Evolutionary conservation across 495 filamentous ascomycete genomes (phyloP).

Genomic region (Trichoderma virens): DNA sequence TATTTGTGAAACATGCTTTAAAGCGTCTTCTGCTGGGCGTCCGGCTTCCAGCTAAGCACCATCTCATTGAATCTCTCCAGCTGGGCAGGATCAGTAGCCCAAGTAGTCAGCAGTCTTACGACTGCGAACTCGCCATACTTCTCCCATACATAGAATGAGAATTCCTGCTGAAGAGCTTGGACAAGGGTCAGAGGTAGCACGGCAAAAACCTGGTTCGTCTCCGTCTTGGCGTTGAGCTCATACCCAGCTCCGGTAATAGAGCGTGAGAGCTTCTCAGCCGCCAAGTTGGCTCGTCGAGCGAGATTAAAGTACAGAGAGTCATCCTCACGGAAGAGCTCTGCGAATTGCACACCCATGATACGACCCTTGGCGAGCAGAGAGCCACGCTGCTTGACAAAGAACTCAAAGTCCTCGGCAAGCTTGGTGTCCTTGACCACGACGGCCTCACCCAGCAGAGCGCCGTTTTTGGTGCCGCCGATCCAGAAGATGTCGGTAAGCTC

Average conservation of each 20-base stretch:
- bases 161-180: constrained; percentile 8
- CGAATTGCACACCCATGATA: constrained; percentile 9
- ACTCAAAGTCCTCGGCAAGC: constrained; percentile 11
- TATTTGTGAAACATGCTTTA: neutral
- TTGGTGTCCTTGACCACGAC: constrained; percentile 9
- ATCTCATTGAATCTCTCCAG: constrained; percentile 6
- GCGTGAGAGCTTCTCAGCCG: constrained; percentile 4
- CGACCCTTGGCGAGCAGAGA: constrained; percentile 10
- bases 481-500: constrained; percentile 12
- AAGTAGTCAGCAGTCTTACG: constrained; percentile 7
- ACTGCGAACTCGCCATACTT: constrained; percentile 6
- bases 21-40: neutral
- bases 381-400: constrained; percentile 11
- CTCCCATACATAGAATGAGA: constrained; percentile 10
- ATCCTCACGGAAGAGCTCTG: constrained; percentile 5
- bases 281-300: constrained; percentile 3
- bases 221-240: constrained; percentile 2
- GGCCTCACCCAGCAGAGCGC: constrained; percentile 10
- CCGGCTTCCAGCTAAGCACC: neutral
- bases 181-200: constrained; percentile 6
- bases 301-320: constrained; percentile 9
- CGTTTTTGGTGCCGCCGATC: constrained; percentile 12
- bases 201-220: constrained; percentile 12
- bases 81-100: constrained; percentile 9
- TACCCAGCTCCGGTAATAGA: constrained; percentile 5